Evolutionary conservation across 75 land plant genomes (phyloP).

Genomic region (Cupressus sempervirens): DNA sequence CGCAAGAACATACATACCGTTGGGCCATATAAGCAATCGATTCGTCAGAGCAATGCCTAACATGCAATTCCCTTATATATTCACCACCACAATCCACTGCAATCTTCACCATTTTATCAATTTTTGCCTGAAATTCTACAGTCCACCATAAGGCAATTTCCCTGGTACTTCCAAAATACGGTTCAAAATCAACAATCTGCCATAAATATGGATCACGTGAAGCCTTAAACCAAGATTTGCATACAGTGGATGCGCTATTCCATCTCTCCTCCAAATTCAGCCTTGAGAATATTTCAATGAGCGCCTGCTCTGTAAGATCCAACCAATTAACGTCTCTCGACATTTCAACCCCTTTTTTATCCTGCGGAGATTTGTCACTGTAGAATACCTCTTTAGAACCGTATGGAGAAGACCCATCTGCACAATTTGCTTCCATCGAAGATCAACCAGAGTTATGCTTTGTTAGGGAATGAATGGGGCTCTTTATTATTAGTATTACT

Average conservation of each 20-base stretch:
- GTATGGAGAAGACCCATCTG: neutral
- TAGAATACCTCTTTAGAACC: neutral
- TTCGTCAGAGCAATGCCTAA: slow-evolving; percentile 68
- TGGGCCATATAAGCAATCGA: slow-evolving; percentile 40
- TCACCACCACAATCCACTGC: slow-evolving; percentile 41
- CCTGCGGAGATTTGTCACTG: neutral
- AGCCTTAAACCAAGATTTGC: slow-evolving; percentile 62
- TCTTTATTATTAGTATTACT: no score
- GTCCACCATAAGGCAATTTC: slow-evolving; percentile 53
- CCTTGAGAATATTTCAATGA: slow-evolving; percentile 45
- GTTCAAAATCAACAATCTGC: slow-evolving; percentile 46
- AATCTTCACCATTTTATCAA: slow-evolving; percentile 54
- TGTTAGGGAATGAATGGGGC: no score
- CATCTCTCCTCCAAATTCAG: slow-evolving; percentile 54
- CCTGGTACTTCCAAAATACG: slow-evolving; percentile 26
- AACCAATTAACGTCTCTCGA: slow-evolving; percentile 29
- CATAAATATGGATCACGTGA: slow-evolving; percentile 52
- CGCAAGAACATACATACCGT: slow-evolving; percentile 27
- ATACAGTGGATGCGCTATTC: slow-evolving; percentile 44
- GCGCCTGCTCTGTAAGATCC: slow-evolving; percentile 57
- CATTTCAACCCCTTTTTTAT: neutral
- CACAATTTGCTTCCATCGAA: neutral
- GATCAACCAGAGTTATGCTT: neutral
- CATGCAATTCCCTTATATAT: slow-evolving; percentile 39
- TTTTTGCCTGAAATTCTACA: slow-evolving; percentile 52